Conservation (phyloP, 192 early-diverging fungal genomes). For the Lobulomyces angularis region DNA sequence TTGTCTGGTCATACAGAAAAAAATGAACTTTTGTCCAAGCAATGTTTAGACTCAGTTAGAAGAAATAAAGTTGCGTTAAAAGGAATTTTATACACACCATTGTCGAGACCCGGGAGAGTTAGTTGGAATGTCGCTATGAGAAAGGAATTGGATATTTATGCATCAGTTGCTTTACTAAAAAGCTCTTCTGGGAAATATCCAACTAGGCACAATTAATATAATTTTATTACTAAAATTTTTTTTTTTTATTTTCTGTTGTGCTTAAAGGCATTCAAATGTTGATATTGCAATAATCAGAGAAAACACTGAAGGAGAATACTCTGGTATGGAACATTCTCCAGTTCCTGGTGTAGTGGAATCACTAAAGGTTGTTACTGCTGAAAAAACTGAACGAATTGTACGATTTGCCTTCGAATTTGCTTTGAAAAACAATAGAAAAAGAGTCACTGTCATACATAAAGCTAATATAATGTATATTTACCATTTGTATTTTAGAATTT, state of each 20-base stretch:
- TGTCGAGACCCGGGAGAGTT: slow-evolving; percentile 70
- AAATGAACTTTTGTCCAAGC: slow-evolving; percentile 71
- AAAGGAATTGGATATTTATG: slow-evolving; percentile 97
- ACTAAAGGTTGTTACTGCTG: slow-evolving; percentile 90
- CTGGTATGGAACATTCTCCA: slow-evolving; percentile 95
- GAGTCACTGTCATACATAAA: slow-evolving; percentile 98
- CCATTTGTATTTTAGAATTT: too few relatives aligned
- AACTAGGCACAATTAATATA: too few relatives aligned
- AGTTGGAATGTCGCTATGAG: slow-evolving; percentile 95
- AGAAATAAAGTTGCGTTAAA: slow-evolving; percentile 97
- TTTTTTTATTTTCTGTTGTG: too few relatives aligned
- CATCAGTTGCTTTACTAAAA: slow-evolving; percentile 86
- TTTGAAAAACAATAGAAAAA: slow-evolving; percentile 91
- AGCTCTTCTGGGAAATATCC: slow-evolving; percentile 62
- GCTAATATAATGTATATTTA: slow-evolving; percentile 93
- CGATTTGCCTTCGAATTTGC: slow-evolving; percentile 98
- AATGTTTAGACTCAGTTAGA: slow-evolving; percentile 79
- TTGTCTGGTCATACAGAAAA: slow-evolving; percentile 80
- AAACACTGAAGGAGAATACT: slow-evolving; percentile 99
- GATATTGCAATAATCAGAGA: slow-evolving; percentile 99
- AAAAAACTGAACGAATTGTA: slow-evolving; percentile 98
- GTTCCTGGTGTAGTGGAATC: slow-evolving; percentile 98
- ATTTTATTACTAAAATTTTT: too few relatives aligned
- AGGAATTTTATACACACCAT: slow-evolving; percentile 78
- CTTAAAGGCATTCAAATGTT: slow-evolving; percentile 84